Evolutionary conservation across 306 rosid genomes (phyloP).

Genomic region (Gillenia trifoliata): DNA sequence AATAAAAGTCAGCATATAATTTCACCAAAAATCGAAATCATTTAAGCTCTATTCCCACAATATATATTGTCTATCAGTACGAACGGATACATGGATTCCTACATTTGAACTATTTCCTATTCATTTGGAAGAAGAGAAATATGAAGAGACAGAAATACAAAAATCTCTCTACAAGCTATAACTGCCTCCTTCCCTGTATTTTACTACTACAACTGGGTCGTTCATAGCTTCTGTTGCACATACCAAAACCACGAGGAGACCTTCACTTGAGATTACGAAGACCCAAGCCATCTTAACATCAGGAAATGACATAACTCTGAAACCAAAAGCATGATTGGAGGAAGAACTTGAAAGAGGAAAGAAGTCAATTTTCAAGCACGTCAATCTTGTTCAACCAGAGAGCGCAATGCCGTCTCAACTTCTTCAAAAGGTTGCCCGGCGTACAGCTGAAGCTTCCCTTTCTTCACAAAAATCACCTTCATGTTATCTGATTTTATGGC

Average conservation of each 20-base stretch:
- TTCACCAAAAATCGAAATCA: neutral
- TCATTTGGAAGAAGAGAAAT: neutral
- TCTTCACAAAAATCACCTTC: conserved; percentile 65
- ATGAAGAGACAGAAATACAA: too few species aligned
- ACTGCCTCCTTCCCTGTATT: neutral
- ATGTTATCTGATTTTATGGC: conserved; percentile 42
- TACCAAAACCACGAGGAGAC: conserved; percentile 2
- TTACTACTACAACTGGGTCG: neutral
- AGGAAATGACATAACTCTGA: neutral
- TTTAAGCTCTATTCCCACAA: neutral
- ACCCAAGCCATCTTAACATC: neutral
- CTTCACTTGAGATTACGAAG: neutral
- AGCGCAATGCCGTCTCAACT: conserved; percentile 64
- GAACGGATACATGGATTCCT: neutral
- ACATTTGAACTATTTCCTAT: neutral
- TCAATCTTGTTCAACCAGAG: conserved; percentile 46
- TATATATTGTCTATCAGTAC: neutral
- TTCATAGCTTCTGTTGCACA: neutral
- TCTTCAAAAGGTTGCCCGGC: conserved; percentile 83
- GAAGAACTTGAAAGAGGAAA: neutral
- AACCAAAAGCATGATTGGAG: neutral
- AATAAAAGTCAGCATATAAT: neutral
- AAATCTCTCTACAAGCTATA: neutral
- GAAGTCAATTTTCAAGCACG: conserved; percentile 2
- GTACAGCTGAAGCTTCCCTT: conserved; percentile 75